Percentiles rank a stretch among this genome's conserved stretches.
Evolutionary conservation across 495 filamentous ascomycete species (phyloP).

Genomic region (Corynascus novoguineensis): DNA sequence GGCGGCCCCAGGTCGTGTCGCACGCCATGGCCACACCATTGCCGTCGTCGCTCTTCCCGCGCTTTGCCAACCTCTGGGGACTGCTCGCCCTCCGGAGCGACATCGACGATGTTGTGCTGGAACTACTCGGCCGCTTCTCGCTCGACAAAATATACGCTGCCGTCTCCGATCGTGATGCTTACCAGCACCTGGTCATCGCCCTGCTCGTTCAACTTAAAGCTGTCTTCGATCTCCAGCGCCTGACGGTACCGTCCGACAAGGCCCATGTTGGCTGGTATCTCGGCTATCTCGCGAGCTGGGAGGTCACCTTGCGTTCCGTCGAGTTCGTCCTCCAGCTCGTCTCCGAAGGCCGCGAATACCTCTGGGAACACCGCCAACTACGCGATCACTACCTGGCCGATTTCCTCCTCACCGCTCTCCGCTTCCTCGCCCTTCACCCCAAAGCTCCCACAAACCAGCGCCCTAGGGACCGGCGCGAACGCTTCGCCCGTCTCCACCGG

Average conservation of each 20-base stretch:
- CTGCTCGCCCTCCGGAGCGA: constrained; percentile 33
- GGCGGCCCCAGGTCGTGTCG: constrained; percentile 4
- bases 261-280: constrained; percentile 32
- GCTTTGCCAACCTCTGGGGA: constrained; percentile 30
- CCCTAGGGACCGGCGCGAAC: constrained; percentile 26
- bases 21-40: constrained; percentile 27
- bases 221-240: constrained; percentile 33
- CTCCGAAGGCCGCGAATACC: constrained; percentile 29
- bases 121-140: constrained; percentile 35
- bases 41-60: constrained; percentile 33
- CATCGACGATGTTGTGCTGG: constrained; percentile 34
- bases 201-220: constrained; percentile 25
- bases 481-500: constrained; percentile 33
- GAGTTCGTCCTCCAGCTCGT: constrained; percentile 34
- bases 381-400: constrained; percentile 34
- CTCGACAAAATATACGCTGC: constrained; percentile 35
- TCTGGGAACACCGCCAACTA: constrained; percentile 29
- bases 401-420: constrained; percentile 32
- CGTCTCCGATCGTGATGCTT: constrained; percentile 11
- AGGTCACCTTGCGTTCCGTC: constrained; percentile 32
- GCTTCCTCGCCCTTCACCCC: constrained; percentile 34
- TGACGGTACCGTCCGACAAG: constrained; percentile 31
- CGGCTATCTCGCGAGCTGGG: constrained; percentile 35
- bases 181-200: constrained; percentile 29
- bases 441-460: constrained; percentile 27